Percentiles rank a stretch among this genome's conserved stretches.
These are phyloP conservation scores for Podospora fimiseda DNA, from an alignment of 495 filamentous ascomycete genomes.

Conservation along the genomic window DNA sequence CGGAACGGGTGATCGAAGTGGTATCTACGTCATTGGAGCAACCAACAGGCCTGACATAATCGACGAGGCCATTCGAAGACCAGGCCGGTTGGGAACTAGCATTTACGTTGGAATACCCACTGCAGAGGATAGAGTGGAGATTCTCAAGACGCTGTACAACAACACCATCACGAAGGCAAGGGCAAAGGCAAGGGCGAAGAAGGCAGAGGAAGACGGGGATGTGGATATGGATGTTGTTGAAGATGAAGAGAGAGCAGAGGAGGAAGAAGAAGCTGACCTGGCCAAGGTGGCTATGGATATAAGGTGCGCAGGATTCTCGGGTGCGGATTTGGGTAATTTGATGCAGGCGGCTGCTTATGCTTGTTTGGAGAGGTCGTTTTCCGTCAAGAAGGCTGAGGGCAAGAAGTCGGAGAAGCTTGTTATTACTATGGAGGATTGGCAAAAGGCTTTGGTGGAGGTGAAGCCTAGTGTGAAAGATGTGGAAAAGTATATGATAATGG, in stretches of 20 bases:
- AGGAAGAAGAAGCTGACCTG: slow-evolving; percentile 37
- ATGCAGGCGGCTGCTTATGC: slow-evolving; percentile 70
- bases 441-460: slow-evolving; percentile 61
- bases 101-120: slow-evolving; percentile 87
- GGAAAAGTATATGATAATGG: slow-evolving; percentile 20
- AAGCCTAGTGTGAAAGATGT: slow-evolving; percentile 71
- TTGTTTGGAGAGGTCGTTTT: slow-evolving; percentile 56
- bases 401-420: slow-evolving; percentile 31
- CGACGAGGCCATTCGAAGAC: slow-evolving; percentile 89
- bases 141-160: slow-evolving; percentile 68
- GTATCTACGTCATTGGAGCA: slow-evolving; percentile 92
- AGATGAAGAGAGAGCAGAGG: slow-evolving; percentile 1
- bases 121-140: slow-evolving; percentile 73
- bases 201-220: slow-evolving; percentile 33
- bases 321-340: slow-evolving; percentile 79
- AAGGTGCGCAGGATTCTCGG: slow-evolving; percentile 77
- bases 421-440: slow-evolving; percentile 70
- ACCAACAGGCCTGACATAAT: slow-evolving; percentile 97
- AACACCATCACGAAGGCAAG: slow-evolving; percentile 48
- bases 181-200: slow-evolving; percentile 15
- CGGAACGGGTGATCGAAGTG: slow-evolving; percentile 69
- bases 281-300: slow-evolving; percentile 56
- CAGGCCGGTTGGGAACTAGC: slow-evolving; percentile 80
- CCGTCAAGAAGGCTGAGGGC: slow-evolving; percentile 15
- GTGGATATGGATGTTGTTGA: slow-evolving; percentile 6